Evolutionary conservation across 192 early-diverging fungal genomes (phyloP), one percentile per base, ranked within the genome.

Genomic region (Backusella tarrabulga): DNA sequence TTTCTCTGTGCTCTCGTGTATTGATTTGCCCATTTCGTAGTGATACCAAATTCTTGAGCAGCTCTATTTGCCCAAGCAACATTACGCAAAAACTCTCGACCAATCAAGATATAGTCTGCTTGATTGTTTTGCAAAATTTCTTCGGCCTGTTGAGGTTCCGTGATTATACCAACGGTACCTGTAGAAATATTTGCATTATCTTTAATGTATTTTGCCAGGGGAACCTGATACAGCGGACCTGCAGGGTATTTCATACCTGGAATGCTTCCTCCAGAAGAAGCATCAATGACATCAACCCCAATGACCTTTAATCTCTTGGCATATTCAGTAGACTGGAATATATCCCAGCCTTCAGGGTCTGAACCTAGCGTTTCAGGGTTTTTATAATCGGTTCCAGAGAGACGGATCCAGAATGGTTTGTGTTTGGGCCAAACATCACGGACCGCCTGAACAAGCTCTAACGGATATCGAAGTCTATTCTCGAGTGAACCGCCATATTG

Each of bases 401-500:
- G 67, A 29, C 97, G 92, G 46, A 95, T 86, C 79, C 95, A 98
- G 71, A 98, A 83, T 0, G 96, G 95, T 79, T 94, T 93, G 12
- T 93, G 83, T 9, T 80, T 74, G 1, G 96, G 94, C 95, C 95
- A 96, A 50, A 89, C 87, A 15, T 77, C 63, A 35, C 95, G 91
- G 6, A 94, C 86, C 0, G 77, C 78, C n/a, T 79, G 69, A 21
- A 92, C 81, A 0, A 92, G 87, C 81, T 97, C 95, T 1, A 95
- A 56, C 35, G 91, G 76, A 72, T 96, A 92, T 0, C 94, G 90
- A 21, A 87, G 83, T 72, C 97, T 91, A 86, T 98, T 98, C 75
- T 97, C 93, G 36, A 97, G 90, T 2, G 91, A 91, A 0, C 97
- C 97, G 44, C 97, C 97, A 78, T 96, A 99, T 67, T 93, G 71